Evolutionary conservation across 2,329 filamentous ascomycete species (phyloP).

Genomic region (Epichloe aotearoae): DNA sequence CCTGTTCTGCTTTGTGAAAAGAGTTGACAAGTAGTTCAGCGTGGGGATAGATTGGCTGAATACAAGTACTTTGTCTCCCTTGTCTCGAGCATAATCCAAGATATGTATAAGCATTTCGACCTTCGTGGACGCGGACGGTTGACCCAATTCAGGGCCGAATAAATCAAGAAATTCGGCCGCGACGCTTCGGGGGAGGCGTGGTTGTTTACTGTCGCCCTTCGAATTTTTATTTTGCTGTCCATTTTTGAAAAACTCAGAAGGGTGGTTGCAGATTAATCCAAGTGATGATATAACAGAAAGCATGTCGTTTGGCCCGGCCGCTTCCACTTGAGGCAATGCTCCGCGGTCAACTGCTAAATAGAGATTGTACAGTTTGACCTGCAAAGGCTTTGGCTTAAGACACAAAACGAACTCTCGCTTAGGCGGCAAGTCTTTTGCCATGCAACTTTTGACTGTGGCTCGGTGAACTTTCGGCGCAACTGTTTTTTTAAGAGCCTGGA

Average conservation of each 20-base stretch:
- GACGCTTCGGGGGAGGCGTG: conserved; percentile 14
- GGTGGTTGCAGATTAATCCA: conserved; percentile 39
- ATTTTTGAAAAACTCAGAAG: conserved; percentile 30
- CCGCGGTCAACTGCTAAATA: conserved; percentile 23
- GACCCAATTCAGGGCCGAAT: conserved; percentile 28
- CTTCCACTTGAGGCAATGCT: not conserved
- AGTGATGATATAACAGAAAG: conserved; percentile 27
- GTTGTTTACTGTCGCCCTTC: conserved; percentile 4
- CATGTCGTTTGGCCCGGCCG: conserved; percentile 9
- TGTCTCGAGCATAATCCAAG: conserved; percentile 45
- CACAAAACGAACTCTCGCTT: conserved; percentile 77
- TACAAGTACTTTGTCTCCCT: conserved; percentile 62
- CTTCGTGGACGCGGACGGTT: conserved; percentile 51
- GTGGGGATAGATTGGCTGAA: conserved; percentile 65
- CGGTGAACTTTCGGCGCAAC: conserved; percentile 70
- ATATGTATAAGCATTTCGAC: conserved; percentile 55
- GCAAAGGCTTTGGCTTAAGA: conserved; percentile 53
- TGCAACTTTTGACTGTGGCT: conserved; percentile 48
- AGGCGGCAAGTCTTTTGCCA: conserved; percentile 53
- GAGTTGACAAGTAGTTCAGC: conserved; percentile 51
- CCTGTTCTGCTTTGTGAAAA: conserved; percentile 37
- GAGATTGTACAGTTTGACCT: conserved; percentile 46
- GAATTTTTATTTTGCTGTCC: conserved; percentile 2
- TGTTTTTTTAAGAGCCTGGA: conserved; percentile 56
- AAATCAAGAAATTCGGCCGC: conserved; percentile 20